Percentiles rank a stretch among this genome's conserved stretches.
phyloP scores from a whole-genome alignment of 176 grass and related monocot species.

The Eleusine indica region DNA sequence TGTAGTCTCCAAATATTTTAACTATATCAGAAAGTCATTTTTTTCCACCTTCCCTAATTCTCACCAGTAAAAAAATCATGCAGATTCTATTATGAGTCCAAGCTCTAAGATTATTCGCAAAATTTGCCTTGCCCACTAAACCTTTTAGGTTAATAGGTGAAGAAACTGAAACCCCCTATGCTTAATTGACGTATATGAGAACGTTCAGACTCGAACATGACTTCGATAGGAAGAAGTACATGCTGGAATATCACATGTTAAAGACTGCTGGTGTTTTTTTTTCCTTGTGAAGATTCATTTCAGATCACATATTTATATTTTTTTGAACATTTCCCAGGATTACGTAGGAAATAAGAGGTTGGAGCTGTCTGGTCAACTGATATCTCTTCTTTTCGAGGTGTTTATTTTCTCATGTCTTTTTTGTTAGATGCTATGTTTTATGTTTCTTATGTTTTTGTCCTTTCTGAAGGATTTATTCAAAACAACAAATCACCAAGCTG shows the following conservation, averaged over 20 bases:
- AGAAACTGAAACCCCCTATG: background rate
- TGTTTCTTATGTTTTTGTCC: constrained; percentile 9
- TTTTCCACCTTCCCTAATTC: background rate
- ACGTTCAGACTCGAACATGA: background rate
- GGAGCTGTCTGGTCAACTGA: constrained; percentile 89
- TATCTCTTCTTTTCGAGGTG: constrained; percentile 97
- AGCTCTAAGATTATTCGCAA: background rate
- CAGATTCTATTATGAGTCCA: background rate
- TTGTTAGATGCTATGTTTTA: constrained; percentile 6
- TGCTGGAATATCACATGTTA: background rate
- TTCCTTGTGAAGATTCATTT: constrained; percentile 22
- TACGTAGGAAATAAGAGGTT: constrained; percentile 98
- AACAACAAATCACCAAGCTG: constrained; percentile 69
- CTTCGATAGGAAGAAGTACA: constrained; percentile 4
- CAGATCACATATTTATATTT: constrained; percentile 12
- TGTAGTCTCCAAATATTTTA: background rate
- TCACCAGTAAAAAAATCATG: constrained; percentile 16
- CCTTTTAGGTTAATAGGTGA: background rate
- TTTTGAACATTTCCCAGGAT: constrained; percentile 67
- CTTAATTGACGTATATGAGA: background rate
- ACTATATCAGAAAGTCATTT: background rate
- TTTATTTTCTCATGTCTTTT: constrained; percentile 30
- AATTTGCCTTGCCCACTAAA: background rate
- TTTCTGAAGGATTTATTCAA: constrained; percentile 92
- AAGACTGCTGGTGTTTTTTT: background rate